Evolutionary conservation across 495 filamentous ascomycete species (phyloP).

Genomic region (Hypoxylon fuscum): DNA sequence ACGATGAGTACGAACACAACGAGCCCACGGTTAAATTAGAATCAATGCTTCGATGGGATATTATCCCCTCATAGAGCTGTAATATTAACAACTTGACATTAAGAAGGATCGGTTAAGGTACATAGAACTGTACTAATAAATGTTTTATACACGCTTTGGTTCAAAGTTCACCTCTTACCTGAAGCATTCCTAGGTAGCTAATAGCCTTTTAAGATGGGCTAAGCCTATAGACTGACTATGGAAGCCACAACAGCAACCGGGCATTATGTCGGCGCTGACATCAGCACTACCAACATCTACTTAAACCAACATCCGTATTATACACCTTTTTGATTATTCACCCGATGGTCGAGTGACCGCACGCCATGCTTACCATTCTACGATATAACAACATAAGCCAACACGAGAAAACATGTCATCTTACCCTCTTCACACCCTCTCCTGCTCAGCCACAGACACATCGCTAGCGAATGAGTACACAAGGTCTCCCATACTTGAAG

Average conservation of each 20-base stretch:
- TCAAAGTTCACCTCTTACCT: not conserved
- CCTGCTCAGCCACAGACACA: constrained; percentile 13
- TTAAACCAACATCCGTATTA: constrained; percentile 1
- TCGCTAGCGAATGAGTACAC: constrained; percentile 1
- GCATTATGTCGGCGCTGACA: constrained; percentile 17
- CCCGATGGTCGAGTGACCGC: not conserved
- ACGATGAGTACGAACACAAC: constrained; percentile 23
- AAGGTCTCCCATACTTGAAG: not conserved
- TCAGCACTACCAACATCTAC: constrained; percentile 19
- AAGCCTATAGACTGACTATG: constrained; percentile 10
- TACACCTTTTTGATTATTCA: not conserved
- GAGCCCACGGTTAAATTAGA: constrained; percentile 25
- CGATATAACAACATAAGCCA: not conserved
- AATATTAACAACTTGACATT: not conserved
- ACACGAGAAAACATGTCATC: constrained; percentile 11
- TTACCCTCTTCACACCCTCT: constrained; percentile 5
- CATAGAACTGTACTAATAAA: not conserved
- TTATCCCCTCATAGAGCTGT: not conserved
- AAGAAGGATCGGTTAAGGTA: not conserved
- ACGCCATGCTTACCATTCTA: constrained; percentile 4
- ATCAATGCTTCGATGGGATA: not conserved
- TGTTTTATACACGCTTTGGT: not conserved
- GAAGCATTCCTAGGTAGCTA: not conserved
- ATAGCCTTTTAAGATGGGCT: constrained; percentile 11
- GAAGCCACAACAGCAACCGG: constrained; percentile 9